Evolutionary conservation across 164 flowering plant genomes (phyloP), one percentile per base, ranked within the genome.

Genomic region (Piper betle): DNA sequence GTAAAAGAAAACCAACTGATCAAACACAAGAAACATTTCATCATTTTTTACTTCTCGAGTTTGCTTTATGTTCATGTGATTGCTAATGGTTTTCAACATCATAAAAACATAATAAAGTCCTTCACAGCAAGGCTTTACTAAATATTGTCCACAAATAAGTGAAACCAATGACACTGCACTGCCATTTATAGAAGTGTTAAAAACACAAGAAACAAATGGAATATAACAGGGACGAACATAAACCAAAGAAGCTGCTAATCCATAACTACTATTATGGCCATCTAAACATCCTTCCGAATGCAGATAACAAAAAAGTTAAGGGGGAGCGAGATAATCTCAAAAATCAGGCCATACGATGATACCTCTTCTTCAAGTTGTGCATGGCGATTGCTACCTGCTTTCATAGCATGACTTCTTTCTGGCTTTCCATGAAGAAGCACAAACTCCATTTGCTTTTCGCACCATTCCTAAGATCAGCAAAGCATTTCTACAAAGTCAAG

Each of bases 371-470:
- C 96, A 52, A 91, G 84, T 62, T 78, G 70, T 59, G 63, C 70
- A 72, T 91, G 97, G 16, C 96, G 96, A 62, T 72, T 80, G 33
- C 48, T 74, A 37, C 97, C 97, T 17, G 78, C 85, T 79, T 78
- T 77, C 96, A 91, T 91, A 68, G 88, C 97, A 64, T 74, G 66
- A 16, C 72, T 84, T 39, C 52, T 62, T 72, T 68, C 66, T 46
- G 75, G 72, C 66, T 62, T 77, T 50, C 87, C 85, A 50, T 64
- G 63, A 5, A 65, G 68, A 16, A 90, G 85, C 66, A 7, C 20
- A 66, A 74, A 88, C 76, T 91, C 94, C 87, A 75, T 81, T 72
- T 84, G 83, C 58, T 88, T 91, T 74, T 86, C 94, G 74, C 97
- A 91, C 97, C 97, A 91, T 72, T 91, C 96, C 94, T 88, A 54